Base-by-base conservation (phyloP, 2,329 filamentous ascomycete genomes). In the Aspergillus pseudoterreus region DNA sequence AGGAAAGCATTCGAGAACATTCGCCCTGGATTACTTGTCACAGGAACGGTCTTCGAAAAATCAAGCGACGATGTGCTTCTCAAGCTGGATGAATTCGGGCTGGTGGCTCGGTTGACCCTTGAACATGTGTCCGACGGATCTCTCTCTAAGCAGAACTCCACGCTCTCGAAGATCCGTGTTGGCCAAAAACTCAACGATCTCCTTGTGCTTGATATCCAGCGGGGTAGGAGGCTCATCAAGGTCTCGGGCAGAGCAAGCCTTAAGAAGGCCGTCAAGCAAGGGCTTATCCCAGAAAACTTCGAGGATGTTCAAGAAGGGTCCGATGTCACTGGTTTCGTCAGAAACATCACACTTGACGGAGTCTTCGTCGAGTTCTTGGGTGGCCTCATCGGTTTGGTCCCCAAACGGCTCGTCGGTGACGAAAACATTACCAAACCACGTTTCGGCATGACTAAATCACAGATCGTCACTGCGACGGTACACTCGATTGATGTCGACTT, bases 361-460 rank as follows among this genome's bases (percentile, higher is more conserved):
- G 79, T 92, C 10, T 97, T 96, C 63, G 82, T 96, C n/a, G 87
- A 95, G 64, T 96, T 96, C 68, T 84, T 85, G 38, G 87, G 85
- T 60, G 84, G 82, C 32, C 73, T 95, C 15, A 87, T 84, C 43
- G 92, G 89, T 12, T 75, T 96, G 39, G 75, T 96, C 27, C 90
- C 91, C 35, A 92, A 89, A 71, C 83, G 83, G 17, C 85, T 91
- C 63, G 77, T 99, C 44, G 78, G 86, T 2, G 78, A 83, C n/a
- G 88, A 90, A 35, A 82, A 82, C 57, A 79, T 84, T 43, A 75
- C 78, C 11, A 78, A 87, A 57, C 80, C 85, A 3, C 82, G 88
- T 51, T 97, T 95, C 70, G 92, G 91, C 14, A 75, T 96, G 69
- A 80, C 84, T 50, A 87, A 85, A 65, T 81, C 85, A 53, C 88